phyloP scores from a whole-genome alignment of 192 early-diverging fungal genomes.

The Borealophlyctis nickersoniae region DNA sequence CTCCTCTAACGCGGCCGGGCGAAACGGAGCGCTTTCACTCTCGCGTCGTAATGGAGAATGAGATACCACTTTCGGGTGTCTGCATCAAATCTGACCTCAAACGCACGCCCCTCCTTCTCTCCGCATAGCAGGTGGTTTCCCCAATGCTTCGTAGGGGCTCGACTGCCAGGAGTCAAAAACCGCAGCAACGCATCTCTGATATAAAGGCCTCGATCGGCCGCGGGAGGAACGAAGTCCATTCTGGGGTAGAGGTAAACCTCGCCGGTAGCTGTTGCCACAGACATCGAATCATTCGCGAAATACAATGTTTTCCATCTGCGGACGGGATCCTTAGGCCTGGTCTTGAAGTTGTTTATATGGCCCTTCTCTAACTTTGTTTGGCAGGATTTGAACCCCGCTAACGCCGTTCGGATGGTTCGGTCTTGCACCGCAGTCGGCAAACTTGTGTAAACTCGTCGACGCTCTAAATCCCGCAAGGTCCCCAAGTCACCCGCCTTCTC shows the following conservation, averaged over 20 bases:
- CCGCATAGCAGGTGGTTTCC: slow-evolving; percentile 2
- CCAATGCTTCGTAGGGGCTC: slow-evolving; percentile 9
- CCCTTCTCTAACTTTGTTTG: slow-evolving; percentile 10
- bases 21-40: slow-evolving; percentile 8
- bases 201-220: slow-evolving; percentile 1
- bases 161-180: neutral
- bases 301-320: slow-evolving; percentile 9
- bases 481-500: neutral
- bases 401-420: too few relatives aligned
- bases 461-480: neutral
- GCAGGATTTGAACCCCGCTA: neutral
- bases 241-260: slow-evolving; percentile 3
- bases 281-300: neutral
- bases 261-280: neutral
- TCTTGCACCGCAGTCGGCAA: too few relatives aligned
- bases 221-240: neutral
- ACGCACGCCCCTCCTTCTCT: neutral
- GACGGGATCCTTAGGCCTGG: neutral
- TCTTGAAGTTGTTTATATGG: neutral
- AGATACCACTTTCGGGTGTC: slow-evolving; percentile 2
- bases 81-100: neutral
- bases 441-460: too few relatives aligned
- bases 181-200: neutral
- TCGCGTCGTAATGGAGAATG: slow-evolving; percentile 3
- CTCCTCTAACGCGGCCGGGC: neutral